phyloP scores from a whole-genome alignment of 495 filamentous ascomycete genomes.

The Penicillium fimorum region DNA sequence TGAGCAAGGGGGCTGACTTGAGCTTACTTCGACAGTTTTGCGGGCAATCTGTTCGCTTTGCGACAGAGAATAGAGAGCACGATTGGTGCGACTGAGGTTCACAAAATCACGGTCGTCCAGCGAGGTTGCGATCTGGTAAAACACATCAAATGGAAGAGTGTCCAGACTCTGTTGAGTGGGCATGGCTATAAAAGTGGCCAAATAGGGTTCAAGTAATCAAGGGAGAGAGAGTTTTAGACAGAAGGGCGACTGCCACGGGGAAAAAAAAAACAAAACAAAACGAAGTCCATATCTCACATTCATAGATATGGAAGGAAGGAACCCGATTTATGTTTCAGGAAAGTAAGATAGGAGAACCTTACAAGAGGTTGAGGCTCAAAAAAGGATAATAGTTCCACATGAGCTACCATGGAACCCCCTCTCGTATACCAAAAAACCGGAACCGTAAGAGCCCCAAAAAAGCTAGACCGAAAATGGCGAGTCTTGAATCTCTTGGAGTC shows the following conservation, averaged over 20 bases:
- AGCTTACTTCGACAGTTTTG: slow-evolving; percentile 56
- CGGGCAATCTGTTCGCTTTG: slow-evolving; percentile 62
- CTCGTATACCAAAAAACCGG: too few species aligned
- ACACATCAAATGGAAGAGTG: slow-evolving; percentile 61
- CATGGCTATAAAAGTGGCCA: slow-evolving; percentile 18
- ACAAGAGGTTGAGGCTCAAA: neutral
- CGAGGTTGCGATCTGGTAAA: slow-evolving; percentile 53
- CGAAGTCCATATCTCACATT: neutral
- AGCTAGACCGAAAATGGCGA: too few species aligned
- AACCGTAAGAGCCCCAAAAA: too few species aligned
- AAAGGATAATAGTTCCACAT: neutral
- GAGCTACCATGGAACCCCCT: too few species aligned
- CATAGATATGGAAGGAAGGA: slow-evolving; percentile 1
- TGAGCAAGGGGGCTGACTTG: neutral
- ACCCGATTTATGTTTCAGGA: neutral
- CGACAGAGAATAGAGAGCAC: slow-evolving; percentile 51
- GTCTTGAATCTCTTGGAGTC: too few species aligned
- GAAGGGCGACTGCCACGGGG: neutral
- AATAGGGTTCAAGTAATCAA: neutral
- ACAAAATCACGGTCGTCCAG: slow-evolving; percentile 45
- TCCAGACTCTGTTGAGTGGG: slow-evolving; percentile 29
- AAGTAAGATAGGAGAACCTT: neutral
- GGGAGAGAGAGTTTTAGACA: neutral
- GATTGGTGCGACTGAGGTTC: slow-evolving; percentile 50
- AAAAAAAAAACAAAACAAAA: neutral